Evolutionary conservation across 768 basidiomycete genomes (phyloP), one percentile per base, ranked within the genome.

Genomic region (Kwoniella pini): DNA sequence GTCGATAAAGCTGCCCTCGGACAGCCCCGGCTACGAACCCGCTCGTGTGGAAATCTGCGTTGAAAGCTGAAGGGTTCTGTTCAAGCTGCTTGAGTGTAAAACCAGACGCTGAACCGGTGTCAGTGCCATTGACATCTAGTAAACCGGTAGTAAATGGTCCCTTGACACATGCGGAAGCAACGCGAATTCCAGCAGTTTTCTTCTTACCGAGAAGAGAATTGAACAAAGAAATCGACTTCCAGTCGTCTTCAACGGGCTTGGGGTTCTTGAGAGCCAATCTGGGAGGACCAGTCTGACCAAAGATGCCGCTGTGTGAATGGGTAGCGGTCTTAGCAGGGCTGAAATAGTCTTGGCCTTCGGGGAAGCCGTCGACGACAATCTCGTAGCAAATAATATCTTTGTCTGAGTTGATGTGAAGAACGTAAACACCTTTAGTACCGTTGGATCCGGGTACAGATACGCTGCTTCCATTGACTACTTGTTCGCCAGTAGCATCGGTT

Each of bases 231-330:
- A 69, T 69, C 60, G 63, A 72, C 54, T 75, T 67, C 53, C 74
- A 72, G 52, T 74, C 28, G 54, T 62, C 62, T 43, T 43, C n/a
- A 6, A 43, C 40, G 5, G 40, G 40, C 19, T 43, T 6, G 5
- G 78, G 78, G 67, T 79, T 79, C 36, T 70, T 69, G 74, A 79
- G 77, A 13, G 75, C 76, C 54, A 79, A 55, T n/a, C 78, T 62
- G 30, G 78, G 78, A 33, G 78, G 77, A 15, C 77, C 77, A 26
- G 77, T 54, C 2, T 54, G 45, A 28, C 73, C 73, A 11, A 13
- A 44, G 10, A 44, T 56, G 10, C 71, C 73, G 42, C 72, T 38
- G 56, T 75, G 73, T 50, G 68, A 65, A 59, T 71, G 69, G 9
- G 69, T 71, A 4, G 74, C 69, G 31, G 74, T 75, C n/a, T 54